Base-by-base conservation (phyloP, 1,284 basidiomycete genomes). In the Coniferiporia weirii region DNA sequence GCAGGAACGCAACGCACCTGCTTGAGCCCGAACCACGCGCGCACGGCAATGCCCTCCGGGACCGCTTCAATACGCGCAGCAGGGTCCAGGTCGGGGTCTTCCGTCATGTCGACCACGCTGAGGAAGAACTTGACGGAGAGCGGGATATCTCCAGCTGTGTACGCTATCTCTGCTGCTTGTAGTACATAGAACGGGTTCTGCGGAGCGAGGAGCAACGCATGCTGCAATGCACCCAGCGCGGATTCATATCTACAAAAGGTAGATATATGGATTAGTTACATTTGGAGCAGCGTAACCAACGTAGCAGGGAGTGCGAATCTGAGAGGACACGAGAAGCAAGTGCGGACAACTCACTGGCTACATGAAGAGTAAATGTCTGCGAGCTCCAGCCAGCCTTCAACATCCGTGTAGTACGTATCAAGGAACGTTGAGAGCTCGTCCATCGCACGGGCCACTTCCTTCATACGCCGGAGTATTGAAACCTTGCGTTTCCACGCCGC, bases 371-470 rank as follows among this genome's bases (percentile, higher is more conserved):
- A 97, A 6, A 95, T 81, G 65, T 93, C 90, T 0, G 94, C 90
- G n/a, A 99, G 82, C 68, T 97, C 87, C 10, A 93, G 78, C 97
- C 96, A 99, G 4, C 83, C 95, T 65, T 95, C 90, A 0, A 92
- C 79, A 67, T 99, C 96, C 32, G 86, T 84, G 71, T 98, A 98
- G 72, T 96, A 95, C 0, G 87, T 94, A 69, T 98, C 96, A 40
- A 98, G 82, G 68, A 93, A 90, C 36, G 79, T 75, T 19, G 86
- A 84, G 5, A 99, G 80, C 63, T 92, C 84, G 9, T 87, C 79
- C 1, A 95, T 85, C 0, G 91, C 85, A 45, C 79, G 78, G 49
- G 87, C 80, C 3, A 82, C 72, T 66, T 81, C 81, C 52, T 85
- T 84, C n/a, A 75, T 74, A 17, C 81, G 76, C 52, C 83, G 73